A percentile compares a stretch with the other conserved stretches of the same genome.
Evolutionary conservation across 2,329 filamentous ascomycete species (phyloP).

Genomic region (Cladosporium velox): DNA sequence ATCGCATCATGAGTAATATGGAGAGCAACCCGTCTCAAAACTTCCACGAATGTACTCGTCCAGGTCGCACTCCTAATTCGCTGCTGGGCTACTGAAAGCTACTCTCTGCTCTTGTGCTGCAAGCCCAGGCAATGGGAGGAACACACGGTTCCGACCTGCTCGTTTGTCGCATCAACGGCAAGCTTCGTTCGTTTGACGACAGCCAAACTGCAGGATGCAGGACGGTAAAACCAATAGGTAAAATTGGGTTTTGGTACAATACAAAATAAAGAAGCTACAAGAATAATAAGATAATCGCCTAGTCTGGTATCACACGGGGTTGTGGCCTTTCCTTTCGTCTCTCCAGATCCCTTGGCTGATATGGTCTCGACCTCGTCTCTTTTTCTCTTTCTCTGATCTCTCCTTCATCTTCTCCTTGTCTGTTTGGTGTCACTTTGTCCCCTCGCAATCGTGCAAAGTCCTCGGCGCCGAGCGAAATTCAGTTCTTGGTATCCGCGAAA

Average conservation of each 20-base stretch:
- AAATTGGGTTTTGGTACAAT: background rate
- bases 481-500: background rate
- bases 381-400: background rate
- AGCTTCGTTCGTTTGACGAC: too few species aligned
- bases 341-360: background rate
- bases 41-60: too few species aligned
- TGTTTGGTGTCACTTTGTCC: background rate
- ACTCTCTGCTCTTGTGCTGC: too few species aligned
- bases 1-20: too few species aligned
- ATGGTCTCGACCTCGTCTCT: background rate
- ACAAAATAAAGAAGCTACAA: background rate
- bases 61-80: too few species aligned
- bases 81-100: too few species aligned
- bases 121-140: too few species aligned
- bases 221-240: too few species aligned
- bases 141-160: too few species aligned
- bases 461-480: background rate
- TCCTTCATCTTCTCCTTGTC: background rate
- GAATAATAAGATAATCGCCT: background rate
- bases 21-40: too few species aligned
- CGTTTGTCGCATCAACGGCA: too few species aligned
- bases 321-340: background rate
- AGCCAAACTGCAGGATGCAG: too few species aligned
- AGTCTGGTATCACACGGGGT: background rate
- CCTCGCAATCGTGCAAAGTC: background rate